Base-by-base conservation (phyloP, 2,329 filamentous ascomycete species). In the Hypoxylon sp. region DNA sequence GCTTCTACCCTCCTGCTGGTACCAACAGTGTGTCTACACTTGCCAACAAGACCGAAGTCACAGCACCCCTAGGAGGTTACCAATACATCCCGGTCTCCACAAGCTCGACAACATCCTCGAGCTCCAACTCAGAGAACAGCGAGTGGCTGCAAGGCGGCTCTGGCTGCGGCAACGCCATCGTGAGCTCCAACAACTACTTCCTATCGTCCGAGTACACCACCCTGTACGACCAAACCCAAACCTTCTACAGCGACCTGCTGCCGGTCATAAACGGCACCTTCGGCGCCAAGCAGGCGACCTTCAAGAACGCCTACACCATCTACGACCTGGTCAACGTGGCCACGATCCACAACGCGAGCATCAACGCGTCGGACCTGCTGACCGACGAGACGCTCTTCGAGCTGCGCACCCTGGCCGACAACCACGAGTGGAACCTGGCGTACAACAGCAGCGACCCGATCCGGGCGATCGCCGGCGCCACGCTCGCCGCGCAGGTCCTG, bases 381-480 rank as follows among this genome's bases (percentile, higher is more conserved):
- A 87, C 84, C 35, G 62, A 75, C 26, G 73, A 77, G 1, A 79
- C 80, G 17, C 75, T 90, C 46, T 68, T 75, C 62, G 82, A 88
- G 67, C 81, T 94, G 48, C 79, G 81, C 62, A 80, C 81, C n/a
- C 83, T 94, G 21, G 91, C 92, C 61, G 85, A 92, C 68, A 75
- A 77, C 51, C 89, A 94, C 70, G 89, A 97, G 71, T 96, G 82
- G 77, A 87, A 86, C 65, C 83, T 94, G 9, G 90, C 90, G 43
- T 95, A 88, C 81, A 93, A 95, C 74, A 72, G 75, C 58, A 88
- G 84, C 72, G 89, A 92, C 64, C 75, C 80, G 32, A 76, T 80
- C 60, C 80, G 82, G 43, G 79, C 83, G 61, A 77, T 87, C 58
- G 75, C 78, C 2, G 83, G 82, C 55, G 72, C 78, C 48, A 80